A percentile compares a stretch with the other conserved stretches of the same genome.
These are phyloP conservation scores for Grammothele lineata DNA, from an alignment of 768 basidiomycete species.

Conservation along the genomic window DNA sequence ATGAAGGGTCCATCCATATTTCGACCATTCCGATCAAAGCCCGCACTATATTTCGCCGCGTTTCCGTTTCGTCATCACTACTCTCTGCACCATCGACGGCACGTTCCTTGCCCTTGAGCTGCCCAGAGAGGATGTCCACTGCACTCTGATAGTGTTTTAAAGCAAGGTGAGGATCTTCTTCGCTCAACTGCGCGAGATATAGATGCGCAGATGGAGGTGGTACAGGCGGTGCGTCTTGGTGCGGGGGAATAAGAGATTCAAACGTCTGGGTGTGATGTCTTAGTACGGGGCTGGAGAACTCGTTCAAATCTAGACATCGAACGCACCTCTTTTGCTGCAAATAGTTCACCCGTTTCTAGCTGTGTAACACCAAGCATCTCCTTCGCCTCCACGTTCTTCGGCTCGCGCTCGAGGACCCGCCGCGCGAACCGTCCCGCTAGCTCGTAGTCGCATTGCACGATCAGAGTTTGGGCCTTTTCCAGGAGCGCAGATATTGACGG, in stretches of 20 bases:
- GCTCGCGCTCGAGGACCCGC: constrained; percentile 62
- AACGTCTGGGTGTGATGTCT: constrained; percentile 55
- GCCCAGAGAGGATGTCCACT: constrained; percentile 59
- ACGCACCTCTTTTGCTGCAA: constrained; percentile 63
- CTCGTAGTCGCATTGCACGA: constrained; percentile 82
- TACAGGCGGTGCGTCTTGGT: constrained; percentile 51
- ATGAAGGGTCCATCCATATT: constrained; percentile 91
- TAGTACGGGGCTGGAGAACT: too few species aligned
- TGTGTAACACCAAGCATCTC: constrained; percentile 80
- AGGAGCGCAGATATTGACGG: constrained; percentile 47
- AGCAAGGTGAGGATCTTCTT: constrained; percentile 70
- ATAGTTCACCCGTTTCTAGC: constrained; percentile 75
- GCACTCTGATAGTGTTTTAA: constrained; percentile 79
- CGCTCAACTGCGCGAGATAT: constrained; percentile 83
- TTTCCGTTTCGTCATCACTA: constrained; percentile 49
- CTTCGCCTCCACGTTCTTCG: constrained; percentile 60
- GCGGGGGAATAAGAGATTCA: constrained; percentile 52
- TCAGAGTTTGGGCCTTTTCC: constrained; percentile 75
- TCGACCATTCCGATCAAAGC: constrained; percentile 88
- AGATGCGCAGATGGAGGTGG: constrained; percentile 77
- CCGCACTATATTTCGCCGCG: constrained; percentile 65
- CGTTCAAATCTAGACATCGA: too few species aligned
- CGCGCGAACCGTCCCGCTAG: constrained; percentile 70
- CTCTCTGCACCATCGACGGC: constrained; percentile 35
- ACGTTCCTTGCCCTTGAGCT: constrained; percentile 73